Percentiles rank a stretch among this genome's conserved stretches.
Evolutionary conservation across 768 basidiomycete genomes (phyloP).

Genomic region (Tubosaeta sp.): DNA sequence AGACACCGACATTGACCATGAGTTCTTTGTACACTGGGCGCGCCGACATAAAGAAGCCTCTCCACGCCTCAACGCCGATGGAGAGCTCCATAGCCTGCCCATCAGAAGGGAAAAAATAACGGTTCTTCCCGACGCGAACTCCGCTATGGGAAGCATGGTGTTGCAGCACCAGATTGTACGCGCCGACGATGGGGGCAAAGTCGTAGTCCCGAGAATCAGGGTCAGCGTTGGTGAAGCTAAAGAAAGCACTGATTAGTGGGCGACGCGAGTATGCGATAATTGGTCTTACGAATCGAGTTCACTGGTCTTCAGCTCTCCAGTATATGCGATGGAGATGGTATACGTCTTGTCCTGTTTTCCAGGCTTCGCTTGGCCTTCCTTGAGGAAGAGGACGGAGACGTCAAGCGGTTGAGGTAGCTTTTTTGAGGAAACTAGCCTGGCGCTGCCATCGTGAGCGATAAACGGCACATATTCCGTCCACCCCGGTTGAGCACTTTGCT

Average conservation of each 20-base stretch:
- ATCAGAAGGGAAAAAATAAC: slow-evolving; percentile 45
- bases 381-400: slow-evolving; percentile 32
- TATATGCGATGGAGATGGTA: slow-evolving; percentile 34
- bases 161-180: slow-evolving; percentile 46
- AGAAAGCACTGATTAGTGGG: neutral
- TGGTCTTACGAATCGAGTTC: slow-evolving; percentile 33
- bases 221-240: slow-evolving; percentile 40
- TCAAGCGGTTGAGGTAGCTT: slow-evolving; percentile 36
- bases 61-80: slow-evolving; percentile 39
- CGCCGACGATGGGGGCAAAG: slow-evolving; percentile 39
- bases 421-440: slow-evolving; percentile 40
- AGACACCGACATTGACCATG: slow-evolving; percentile 52
- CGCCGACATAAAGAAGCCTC: slow-evolving; percentile 50
- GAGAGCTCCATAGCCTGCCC: slow-evolving; percentile 26
- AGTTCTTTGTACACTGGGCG: slow-evolving; percentile 46
- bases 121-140: slow-evolving; percentile 45
- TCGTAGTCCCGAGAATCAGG: slow-evolving; percentile 37
- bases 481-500: slow-evolving; percentile 30
- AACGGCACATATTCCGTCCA: slow-evolving; percentile 36
- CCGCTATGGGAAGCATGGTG: slow-evolving; percentile 41
- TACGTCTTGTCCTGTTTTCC: slow-evolving; percentile 32
- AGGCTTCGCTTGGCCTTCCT: slow-evolving; percentile 37
- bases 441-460: slow-evolving; percentile 39
- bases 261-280: neutral
- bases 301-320: slow-evolving; percentile 26